These are phyloP conservation scores for Diospyros lotus DNA, from an alignment of 148 eudicot species.

Conservation along the genomic window DNA sequence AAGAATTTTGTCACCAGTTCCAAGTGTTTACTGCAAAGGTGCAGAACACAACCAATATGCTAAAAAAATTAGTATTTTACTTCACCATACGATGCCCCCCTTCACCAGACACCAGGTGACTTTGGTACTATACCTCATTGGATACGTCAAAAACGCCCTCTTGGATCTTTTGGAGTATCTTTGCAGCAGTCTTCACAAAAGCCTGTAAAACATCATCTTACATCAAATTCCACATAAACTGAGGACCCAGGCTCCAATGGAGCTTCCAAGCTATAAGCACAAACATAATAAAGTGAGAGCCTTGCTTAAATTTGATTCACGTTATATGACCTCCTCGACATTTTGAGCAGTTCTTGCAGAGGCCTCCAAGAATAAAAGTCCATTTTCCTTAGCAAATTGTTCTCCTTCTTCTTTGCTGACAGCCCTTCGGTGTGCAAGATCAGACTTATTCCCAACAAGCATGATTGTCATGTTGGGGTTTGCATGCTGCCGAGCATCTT, in stretches of 20 bases:
- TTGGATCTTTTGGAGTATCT: conserved; percentile 56
- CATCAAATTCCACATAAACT: not conserved
- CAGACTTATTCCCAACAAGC: conserved; percentile 70
- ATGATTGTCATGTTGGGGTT: conserved; percentile 75
- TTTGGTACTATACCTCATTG: conserved; percentile 45
- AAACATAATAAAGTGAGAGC: conserved; percentile 3
- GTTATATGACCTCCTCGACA: conserved; percentile 61
- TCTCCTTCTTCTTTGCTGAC: conserved; percentile 85
- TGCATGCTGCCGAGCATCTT: conserved; percentile 80
- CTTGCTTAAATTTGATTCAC: not conserved
- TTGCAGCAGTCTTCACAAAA: conserved; percentile 52
- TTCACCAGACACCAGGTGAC: not conserved
- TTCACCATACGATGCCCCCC: not conserved
- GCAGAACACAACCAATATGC: not conserved
- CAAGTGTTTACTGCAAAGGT: not conserved
- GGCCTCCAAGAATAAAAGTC: conserved; percentile 63
- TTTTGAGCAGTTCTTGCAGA: conserved; percentile 72
- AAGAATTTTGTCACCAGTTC: no score
- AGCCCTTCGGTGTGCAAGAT: conserved; percentile 74
- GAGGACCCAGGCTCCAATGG: not conserved
- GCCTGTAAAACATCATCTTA: conserved; percentile 32
- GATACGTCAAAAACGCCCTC: conserved; percentile 72
- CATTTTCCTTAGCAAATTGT: conserved; percentile 78
- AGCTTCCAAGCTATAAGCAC: not conserved
- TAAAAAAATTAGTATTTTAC: not conserved